Evolutionary conservation across 768 basidiomycete species (phyloP).

Genomic region (Mycena rebaudengoi): DNA sequence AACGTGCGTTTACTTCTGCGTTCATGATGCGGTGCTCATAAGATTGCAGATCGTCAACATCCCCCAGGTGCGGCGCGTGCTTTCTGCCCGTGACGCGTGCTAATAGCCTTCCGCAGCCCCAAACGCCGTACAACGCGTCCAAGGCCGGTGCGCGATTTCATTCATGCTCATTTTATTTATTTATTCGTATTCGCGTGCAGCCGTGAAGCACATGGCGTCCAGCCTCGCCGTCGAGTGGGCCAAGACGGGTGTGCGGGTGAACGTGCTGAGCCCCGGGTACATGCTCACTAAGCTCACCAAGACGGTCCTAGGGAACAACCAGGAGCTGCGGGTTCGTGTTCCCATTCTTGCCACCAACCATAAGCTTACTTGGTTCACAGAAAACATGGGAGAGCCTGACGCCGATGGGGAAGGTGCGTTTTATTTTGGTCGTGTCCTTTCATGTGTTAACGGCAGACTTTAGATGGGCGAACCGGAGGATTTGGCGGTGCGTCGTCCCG

Average conservation of each 20-base stretch:
- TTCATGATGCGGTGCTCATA: slow-evolving; percentile 8
- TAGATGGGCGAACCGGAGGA: slow-evolving; percentile 95
- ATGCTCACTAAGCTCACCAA: slow-evolving; percentile 92
- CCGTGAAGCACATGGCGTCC: slow-evolving; percentile 93
- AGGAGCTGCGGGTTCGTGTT: slow-evolving; percentile 73
- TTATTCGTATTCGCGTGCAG: slow-evolving; percentile 43
- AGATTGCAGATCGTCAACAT: slow-evolving; percentile 79
- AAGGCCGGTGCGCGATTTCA: slow-evolving; percentile 72
- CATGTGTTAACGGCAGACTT: slow-evolving; percentile 17
- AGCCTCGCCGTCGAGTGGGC: slow-evolving; percentile 98
- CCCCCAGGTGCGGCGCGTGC: slow-evolving; percentile 63
- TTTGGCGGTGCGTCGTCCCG: slow-evolving; percentile 64
- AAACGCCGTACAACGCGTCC: slow-evolving; percentile 96
- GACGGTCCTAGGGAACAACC: slow-evolving; percentile 79
- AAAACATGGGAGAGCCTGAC: slow-evolving; percentile 87
- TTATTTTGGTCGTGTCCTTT: neutral
- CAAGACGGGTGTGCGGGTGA: slow-evolving; percentile 86
- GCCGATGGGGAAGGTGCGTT: slow-evolving; percentile 82
- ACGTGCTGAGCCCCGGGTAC: slow-evolving; percentile 85
- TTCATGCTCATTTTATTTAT: neutral
- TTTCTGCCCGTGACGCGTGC: neutral
- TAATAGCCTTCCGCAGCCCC: slow-evolving; percentile 55
- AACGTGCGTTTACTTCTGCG: slow-evolving; percentile 59
- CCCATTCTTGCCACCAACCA: neutral
- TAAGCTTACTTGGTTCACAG: slow-evolving; percentile 44